Base-by-base conservation (phyloP, 345 rosid genomes). In the Erucastrum elatum region DNA sequence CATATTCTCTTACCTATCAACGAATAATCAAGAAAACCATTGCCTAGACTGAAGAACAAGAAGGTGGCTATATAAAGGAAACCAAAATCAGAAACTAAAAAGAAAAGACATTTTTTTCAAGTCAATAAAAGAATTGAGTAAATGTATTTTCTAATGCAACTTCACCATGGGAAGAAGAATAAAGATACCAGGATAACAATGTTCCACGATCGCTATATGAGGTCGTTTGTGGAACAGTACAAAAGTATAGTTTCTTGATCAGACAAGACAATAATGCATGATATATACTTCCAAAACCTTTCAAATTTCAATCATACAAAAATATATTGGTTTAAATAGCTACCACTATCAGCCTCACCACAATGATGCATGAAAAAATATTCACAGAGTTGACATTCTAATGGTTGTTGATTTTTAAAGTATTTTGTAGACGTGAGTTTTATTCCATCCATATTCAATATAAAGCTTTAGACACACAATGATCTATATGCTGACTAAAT, bases 1-100 rank as follows among this genome's bases (percentile, higher is more conserved):
- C 83, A 80, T 75, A 4, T 15, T 60, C 27, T 67, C 30, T 9
- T 0, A 31, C n/a, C n/a, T n/a, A n/a, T n/a, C n/a, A n/a, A 49
- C 58, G 4, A 55, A 13, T 27, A 53, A 53, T 13, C 25, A 53
- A 29, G 53, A 25, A 12, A 53, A 13, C 64, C 27, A 30, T 0
- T 62, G 56, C 17, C 56, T 49, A 17, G 5, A n/a, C n/a, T n/a
- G 13, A 37, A 9, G 49, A 2, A 68, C 68, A 59, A 41, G n/a
- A 1, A 12, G 25, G 1, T 0, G 56, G 1, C 44, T 16, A 33
- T 2, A 33, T 17, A 64, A 49, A 53, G 34, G 0, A 29, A 30
- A 12, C 66, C 37, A 1, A 29, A 13, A 26, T 3, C 66, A 0
- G 7, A 2, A 15, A 6, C 37, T 62, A 5, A 49, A 29, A 13